Percentiles rank a stretch among this genome's conserved stretches.
Evolutionary conservation across 2,329 filamentous ascomycete species (phyloP).

Genomic region (Leptographium lundbergii): DNA sequence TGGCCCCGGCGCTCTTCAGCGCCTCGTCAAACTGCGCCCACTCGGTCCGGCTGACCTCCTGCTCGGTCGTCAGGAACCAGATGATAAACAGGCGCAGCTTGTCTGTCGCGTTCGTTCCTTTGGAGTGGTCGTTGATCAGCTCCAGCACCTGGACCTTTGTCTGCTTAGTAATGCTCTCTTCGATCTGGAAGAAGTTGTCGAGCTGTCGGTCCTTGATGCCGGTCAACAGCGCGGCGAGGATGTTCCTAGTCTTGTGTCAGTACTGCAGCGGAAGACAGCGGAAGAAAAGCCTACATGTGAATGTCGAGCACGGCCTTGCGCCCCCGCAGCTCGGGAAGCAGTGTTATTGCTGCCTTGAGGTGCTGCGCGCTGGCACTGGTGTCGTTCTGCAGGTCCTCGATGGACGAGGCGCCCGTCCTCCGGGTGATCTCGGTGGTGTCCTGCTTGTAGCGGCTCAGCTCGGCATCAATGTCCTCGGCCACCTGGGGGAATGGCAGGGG

Average conservation of each 20-base stretch:
- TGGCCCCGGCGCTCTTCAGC: conserved; percentile 60
- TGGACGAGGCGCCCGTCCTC: conserved; percentile 83
- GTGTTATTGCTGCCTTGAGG: conserved; percentile 86
- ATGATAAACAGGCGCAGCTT: conserved; percentile 93
- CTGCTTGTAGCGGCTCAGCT: conserved; percentile 89
- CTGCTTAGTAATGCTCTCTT: conserved; percentile 86
- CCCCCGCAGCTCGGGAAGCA: conserved; percentile 83
- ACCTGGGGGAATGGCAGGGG: conserved; percentile 87
- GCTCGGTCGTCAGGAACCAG: conserved; percentile 90
- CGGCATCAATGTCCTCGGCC: conserved; percentile 82
- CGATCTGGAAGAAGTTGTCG: conserved; percentile 91
- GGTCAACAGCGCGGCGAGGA: conserved; percentile 59
- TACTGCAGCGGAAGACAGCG: background rate
- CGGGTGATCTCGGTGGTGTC: conserved; percentile 89
- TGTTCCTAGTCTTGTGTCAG: conserved; percentile 38
- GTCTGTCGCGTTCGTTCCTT: conserved; percentile 73
- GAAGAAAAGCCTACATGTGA: conserved; percentile 54
- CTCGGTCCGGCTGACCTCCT: conserved; percentile 70
- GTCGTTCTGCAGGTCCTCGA: conserved; percentile 88
- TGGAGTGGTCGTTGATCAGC: conserved; percentile 65
- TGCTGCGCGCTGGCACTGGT: conserved; percentile 83
- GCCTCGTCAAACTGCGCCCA: conserved; percentile 80
- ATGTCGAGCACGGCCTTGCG: conserved; percentile 89
- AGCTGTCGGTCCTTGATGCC: conserved; percentile 92
- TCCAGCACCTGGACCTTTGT: conserved; percentile 82